Percentiles rank a stretch among this genome's conserved stretches.
Conservation (phyloP, 2,329 filamentous ascomycete species). For the Paradendryphiella salina region DNA sequence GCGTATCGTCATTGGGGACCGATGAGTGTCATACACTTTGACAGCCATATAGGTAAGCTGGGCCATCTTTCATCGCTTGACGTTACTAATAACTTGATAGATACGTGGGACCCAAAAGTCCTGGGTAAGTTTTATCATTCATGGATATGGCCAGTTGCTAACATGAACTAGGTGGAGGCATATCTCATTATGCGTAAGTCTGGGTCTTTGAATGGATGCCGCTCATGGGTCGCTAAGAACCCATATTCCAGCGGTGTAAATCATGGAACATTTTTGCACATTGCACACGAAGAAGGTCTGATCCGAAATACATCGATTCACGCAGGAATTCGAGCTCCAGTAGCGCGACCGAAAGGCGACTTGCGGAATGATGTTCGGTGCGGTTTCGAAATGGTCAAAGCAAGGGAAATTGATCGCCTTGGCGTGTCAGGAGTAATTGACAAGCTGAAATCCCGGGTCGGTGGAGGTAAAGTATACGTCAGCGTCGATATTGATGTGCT, state of each 20-base stretch:
- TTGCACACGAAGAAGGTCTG: constrained; percentile 64
- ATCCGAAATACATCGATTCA: constrained; percentile 63
- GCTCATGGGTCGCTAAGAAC: constrained; percentile 2
- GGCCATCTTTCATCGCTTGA: background rate
- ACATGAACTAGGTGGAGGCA: constrained; percentile 53
- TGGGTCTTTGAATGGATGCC: background rate
- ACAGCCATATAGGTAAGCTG: constrained; percentile 53
- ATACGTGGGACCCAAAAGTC: constrained; percentile 61
- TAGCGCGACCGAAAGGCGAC: constrained; percentile 56
- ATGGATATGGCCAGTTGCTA: constrained; percentile 1
- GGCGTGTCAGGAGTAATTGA: constrained; percentile 55
- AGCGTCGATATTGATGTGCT: constrained; percentile 62
- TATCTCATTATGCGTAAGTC: constrained; percentile 63
- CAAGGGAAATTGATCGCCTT: constrained; percentile 58
- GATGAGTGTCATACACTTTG: constrained; percentile 63
- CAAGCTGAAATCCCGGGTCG: constrained; percentile 55
- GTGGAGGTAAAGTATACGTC: constrained; percentile 59
- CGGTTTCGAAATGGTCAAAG: constrained; percentile 62
- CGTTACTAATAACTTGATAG: constrained; percentile 34
- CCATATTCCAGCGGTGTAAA: constrained; percentile 53
- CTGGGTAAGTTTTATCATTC: constrained; percentile 46
- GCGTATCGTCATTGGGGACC: constrained; percentile 56
- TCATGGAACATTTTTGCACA: constrained; percentile 65
- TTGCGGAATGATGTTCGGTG: constrained; percentile 61
- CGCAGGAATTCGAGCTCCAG: constrained; percentile 63